Base-by-base conservation (phyloP, 78 protist genomes). In the Dictyostelium purpureum region DNA sequence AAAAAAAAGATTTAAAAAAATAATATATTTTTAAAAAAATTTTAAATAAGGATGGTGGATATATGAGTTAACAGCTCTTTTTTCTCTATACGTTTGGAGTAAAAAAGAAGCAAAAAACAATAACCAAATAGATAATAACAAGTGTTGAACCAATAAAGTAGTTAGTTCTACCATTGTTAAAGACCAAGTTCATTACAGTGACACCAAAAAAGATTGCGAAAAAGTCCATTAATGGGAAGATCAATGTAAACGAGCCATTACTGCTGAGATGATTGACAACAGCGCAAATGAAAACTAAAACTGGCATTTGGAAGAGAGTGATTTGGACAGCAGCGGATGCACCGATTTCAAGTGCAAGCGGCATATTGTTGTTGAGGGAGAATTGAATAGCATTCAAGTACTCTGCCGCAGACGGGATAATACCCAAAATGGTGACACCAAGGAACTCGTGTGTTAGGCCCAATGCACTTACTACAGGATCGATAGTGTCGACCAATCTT, bases 321-420 rank as follows among this genome's bases (percentile, higher is more conserved):
- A 96, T 78, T 74, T 96, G 98, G 0, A 95, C 93, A 2, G 97
- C 94, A 9, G 94, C 95, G 10, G 94, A 61, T 16, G 79, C 89
- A 56, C 98, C 98, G 43, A 96, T 96, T 78, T 96, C 98, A 4
- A 95, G 54, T 67, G 95, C 61, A 31, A 96, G 38, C 14, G 94
- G 77, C 81, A 96, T 80, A 69, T 94, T 87, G 80, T 96, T 83
- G 33, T 90, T 45, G 24, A 89, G 35, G 0, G 97, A 95, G 67
- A 96, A 96, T 78, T 89, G 94, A 49, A 96, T 71, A 37, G 96
- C 98, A 71, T 96, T 96, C 40, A 93, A 54, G 26, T 95, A 77
- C 77, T 96, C 98, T 0, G 98, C 98, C 0, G 91, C 91, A 31
- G 88, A 81, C 24, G 98, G 96, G 37, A 95, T 78, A 37, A 96